phyloP scores from a whole-genome alignment of 2,329 filamentous ascomycete genomes.

The Stagonosporopsis cucurbitacearum region DNA sequence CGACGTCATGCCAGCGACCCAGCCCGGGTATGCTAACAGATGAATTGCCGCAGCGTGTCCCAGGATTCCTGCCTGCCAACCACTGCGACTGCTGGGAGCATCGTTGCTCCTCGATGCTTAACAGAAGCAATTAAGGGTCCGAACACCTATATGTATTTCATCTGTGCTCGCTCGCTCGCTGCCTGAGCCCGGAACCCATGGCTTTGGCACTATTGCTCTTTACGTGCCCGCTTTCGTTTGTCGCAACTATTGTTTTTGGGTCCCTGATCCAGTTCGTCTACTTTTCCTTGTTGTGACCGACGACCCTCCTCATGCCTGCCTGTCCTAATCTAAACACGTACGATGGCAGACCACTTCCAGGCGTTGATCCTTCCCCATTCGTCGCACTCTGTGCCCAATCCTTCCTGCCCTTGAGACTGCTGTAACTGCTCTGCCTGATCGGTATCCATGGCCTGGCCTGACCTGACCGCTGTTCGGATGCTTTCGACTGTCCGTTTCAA shows the following conservation, averaged over 20 bases:
- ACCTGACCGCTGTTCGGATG: not conserved
- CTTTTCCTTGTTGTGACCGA: conserved; percentile 1
- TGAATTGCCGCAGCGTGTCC: conserved; percentile 11
- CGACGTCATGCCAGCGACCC: too few species aligned
- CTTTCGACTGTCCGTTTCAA: conserved; percentile 1
- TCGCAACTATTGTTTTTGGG: conserved; percentile 1
- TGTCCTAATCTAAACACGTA: conserved; percentile 5
- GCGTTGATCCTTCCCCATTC: not conserved
- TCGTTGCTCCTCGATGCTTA: conserved; percentile 27
- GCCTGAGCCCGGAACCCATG: not conserved
- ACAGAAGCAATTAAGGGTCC: conserved; percentile 24
- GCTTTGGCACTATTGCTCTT: conserved; percentile 9
- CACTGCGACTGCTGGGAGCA: conserved; percentile 18
- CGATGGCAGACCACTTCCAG: conserved; percentile 5
- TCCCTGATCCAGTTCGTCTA: not conserved
- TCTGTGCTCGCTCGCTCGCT: conserved; percentile 15
- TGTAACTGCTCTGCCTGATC: too few species aligned
- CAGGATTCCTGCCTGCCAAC: conserved; percentile 8
- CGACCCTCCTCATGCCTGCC: not conserved
- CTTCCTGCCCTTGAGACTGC: not conserved
- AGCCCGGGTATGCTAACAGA: conserved; percentile 16
- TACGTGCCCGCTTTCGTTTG: conserved; percentile 4
- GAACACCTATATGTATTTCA: conserved; percentile 20
- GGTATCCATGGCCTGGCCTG: too few species aligned
- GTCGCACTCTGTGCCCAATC: not conserved